Base-by-base conservation (phyloP, 2,329 filamentous ascomycete genomes). In the Pyricularia grisea region DNA sequence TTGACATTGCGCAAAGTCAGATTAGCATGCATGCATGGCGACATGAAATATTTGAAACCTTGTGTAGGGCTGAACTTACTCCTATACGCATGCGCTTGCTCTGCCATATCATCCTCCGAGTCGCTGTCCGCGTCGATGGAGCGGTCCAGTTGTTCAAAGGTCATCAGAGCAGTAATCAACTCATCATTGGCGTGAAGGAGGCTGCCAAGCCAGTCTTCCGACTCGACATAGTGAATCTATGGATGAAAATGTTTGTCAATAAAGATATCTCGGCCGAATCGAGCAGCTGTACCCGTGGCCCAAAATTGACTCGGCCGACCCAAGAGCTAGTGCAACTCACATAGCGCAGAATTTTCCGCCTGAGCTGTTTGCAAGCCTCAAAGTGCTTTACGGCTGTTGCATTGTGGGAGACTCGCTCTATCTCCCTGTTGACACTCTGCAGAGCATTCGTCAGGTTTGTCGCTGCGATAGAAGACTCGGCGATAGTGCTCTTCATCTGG, bases 101-200 rank as follows among this genome's bases (percentile, higher is more conserved):
- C 87, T 64, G 89, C 87, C 60, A 87, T 77, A 73, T 87, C 90
- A 71, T 90, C 88, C 69, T 91, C 88, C 1, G 88, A 90, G 77
- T 91, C 88, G 72, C 88, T 90, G 75, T 91, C 89, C 6, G 88
- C 88, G 72, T 93, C 91, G 72, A 94, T 91, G 66, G 92, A 93
- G 71, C 90, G 89, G 76, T 99, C 94, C 72, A 98, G 87, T 74
- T 97, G 92, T 79, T 98, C 94, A 76, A 93, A 99, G 0, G 93
- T 92, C 87, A 97, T 97, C 69, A 99, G 84, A 1, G 94, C 93
- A 71, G 90, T 90, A 60, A 98, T 92, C n/a, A 99, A 89, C 78
- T 97, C 92, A 74, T 99, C 95, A 75, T 99, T 98, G 72, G 94
- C 94, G 75, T 95, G 92, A 23, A 99, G 88, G 4, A 99, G 84